Evolutionary conservation across 2,329 filamentous ascomycete species (phyloP), one percentile per base, ranked within the genome.

Genomic region (Pyricularia sp.): DNA sequence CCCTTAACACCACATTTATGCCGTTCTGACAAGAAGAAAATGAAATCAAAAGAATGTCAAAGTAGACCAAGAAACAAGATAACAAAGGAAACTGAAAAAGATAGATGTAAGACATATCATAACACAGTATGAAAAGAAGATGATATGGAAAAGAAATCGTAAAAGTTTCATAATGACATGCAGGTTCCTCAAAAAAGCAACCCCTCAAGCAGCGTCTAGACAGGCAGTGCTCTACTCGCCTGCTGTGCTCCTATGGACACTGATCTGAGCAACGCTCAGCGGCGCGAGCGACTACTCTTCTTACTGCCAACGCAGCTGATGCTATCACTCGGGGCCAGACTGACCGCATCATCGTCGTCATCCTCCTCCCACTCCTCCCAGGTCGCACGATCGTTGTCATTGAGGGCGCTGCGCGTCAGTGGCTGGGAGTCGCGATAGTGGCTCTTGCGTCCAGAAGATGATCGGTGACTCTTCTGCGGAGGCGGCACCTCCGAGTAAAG

Each of bases 281-380:
- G 42, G 7, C 75, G 73, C 25, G 73, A 71, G 61, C 74, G 75
- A 69, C 76, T 77, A 61, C 79, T 77, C 70, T 75, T 64, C 5
- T 26, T 66, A 36, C 65, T 81, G 26, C 85, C 86, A n/a, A 88
- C 81, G 72, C 84, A 86, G 74, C 86, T 88, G 69, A 89, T 87
- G 73, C 86, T 89, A 74, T 89, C 87, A 72, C 82, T 84, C 1
- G 87, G 87, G 63, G 82, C 85, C 50, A 89, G 78, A 72, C 85
- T 88, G 66, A 80, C 82, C 67, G 78, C 76, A 71, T 84, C 81
- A 11, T 84, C 81, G 76, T 79, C 81, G 76, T 79, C 81, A 59
- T 77, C 74, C 59, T 70, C 42, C 70, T 33, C 61, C 70, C 25
- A 70, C 68, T 69, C 70, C 69, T 71, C 68, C 70, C 71, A 68